Conservation (phyloP, 306 rosid species). For the Quercus mongolica region DNA sequence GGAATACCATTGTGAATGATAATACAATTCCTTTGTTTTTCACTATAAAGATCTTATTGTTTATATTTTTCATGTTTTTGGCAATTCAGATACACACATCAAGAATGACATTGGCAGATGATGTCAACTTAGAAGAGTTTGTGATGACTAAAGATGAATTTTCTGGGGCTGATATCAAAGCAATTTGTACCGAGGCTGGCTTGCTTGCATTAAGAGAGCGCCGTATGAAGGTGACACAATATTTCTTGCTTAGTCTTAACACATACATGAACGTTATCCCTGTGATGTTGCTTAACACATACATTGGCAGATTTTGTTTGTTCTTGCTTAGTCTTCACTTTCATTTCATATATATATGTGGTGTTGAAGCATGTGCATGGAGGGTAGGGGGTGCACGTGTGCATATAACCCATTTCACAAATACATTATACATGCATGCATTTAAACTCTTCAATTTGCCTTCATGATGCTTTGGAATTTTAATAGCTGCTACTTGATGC, state of each 20-base stretch:
- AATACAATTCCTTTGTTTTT: background rate
- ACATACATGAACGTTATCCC: background rate
- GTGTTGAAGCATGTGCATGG: background rate
- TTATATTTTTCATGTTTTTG: background rate
- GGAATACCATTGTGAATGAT: background rate
- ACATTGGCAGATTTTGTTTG: too few species aligned
- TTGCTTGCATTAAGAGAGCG: constrained; percentile 59
- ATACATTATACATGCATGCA: background rate
- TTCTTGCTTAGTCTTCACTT: background rate
- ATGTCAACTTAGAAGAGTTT: constrained; percentile 62
- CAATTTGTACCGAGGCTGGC: constrained; percentile 64
- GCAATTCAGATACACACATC: constrained; percentile 48
- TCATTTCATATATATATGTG: background rate
- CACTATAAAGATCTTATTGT: background rate
- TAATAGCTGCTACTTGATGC: background rate
- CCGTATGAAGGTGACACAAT: constrained; percentile 47
- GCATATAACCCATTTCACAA: background rate
- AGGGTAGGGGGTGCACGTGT: background rate
- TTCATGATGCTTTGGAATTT: background rate
- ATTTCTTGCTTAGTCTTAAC: background rate
- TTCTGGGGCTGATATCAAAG: constrained; percentile 65
- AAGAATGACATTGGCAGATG: constrained; percentile 62
- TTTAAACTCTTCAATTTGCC: background rate
- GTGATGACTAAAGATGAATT: constrained; percentile 67
- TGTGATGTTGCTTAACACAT: background rate